Conservation (phyloP, 2,329 filamentous ascomycete genomes). For the Alternaria ventricosa region DNA sequence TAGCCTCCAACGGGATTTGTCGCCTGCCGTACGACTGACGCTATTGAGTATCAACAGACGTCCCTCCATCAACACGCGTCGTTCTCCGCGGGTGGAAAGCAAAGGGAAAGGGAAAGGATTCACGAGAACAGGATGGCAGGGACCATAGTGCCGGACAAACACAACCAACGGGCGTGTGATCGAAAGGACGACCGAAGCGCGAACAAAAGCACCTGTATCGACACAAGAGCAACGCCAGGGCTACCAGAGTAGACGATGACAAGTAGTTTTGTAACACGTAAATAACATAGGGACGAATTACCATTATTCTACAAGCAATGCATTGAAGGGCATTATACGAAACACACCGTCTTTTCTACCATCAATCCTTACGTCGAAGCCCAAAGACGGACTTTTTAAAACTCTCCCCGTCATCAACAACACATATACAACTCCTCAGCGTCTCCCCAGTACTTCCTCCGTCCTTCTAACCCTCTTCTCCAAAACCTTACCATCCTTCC, state of each 20-base stretch:
- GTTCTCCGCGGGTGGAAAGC: background rate
- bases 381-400: background rate
- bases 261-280: background rate
- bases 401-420: background rate
- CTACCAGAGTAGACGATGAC: background rate
- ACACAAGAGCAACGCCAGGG: rapidly evolving
- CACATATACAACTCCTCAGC: background rate
- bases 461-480: background rate
- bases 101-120: background rate
- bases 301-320: background rate
- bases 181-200: background rate
- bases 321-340: background rate
- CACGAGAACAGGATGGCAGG: background rate
- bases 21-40: background rate
- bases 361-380: background rate
- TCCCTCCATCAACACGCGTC: background rate
- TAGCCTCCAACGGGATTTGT: background rate
- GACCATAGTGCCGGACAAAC: background rate
- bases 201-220: background rate
- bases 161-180: background rate
- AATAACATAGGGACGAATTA: rapidly evolving
- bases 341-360: background rate
- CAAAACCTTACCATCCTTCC: background rate
- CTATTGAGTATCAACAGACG: too few relatives aligned
- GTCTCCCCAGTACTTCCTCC: background rate